These are phyloP conservation scores for Yamadazyma triangularis DNA, from an alignment of 1,139 yeast species.

Conservation along the genomic window DNA sequence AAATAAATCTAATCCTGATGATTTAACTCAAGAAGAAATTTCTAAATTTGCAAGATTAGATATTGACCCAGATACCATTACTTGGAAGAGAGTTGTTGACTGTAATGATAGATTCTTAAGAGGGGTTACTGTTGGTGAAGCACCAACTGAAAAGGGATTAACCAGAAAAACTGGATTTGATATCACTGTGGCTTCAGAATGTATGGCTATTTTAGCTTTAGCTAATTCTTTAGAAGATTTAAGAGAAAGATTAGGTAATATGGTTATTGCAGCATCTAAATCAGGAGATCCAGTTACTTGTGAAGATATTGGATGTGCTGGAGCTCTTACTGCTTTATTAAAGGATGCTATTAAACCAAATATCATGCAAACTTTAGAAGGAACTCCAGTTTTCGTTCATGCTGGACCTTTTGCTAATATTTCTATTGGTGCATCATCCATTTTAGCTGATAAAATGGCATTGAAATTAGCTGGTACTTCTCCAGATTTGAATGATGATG, in stretches of 20 bases:
- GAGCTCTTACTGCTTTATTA: conserved; percentile 91
- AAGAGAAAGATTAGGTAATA: conserved; percentile 85
- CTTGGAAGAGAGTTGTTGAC: conserved; percentile 97
- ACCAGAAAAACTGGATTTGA: conserved; percentile 92
- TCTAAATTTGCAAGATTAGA: conserved; percentile 77
- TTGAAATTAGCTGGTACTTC: conserved; percentile 82
- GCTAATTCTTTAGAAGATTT: conserved; percentile 77
- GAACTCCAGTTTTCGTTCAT: conserved; percentile 96
- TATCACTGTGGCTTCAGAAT: conserved; percentile 94
- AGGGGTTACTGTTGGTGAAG: conserved; percentile 89
- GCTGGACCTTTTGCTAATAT: conserved; percentile 99
- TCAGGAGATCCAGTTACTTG: conserved; percentile 89
- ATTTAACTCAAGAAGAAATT: conserved; percentile 76
- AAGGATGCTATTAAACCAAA: conserved; percentile 98
- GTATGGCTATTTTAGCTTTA: conserved; percentile 97
- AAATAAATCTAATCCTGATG: conserved; percentile 74
- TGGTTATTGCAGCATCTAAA: conserved; percentile 83
- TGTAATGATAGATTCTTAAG: conserved; percentile 92
- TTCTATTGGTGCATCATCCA: conserved; percentile 94
- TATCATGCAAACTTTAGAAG: conserved; percentile 96
- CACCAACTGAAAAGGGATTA: conserved; percentile 91
- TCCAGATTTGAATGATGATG: conserved; percentile 42
- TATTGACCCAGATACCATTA: conserved; percentile 89
- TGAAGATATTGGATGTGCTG: conserved; percentile 96
- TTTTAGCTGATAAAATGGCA: conserved; percentile 93